Base-by-base conservation (phyloP, 495 filamentous ascomycete genomes). In the Neurospora sp. region DNA sequence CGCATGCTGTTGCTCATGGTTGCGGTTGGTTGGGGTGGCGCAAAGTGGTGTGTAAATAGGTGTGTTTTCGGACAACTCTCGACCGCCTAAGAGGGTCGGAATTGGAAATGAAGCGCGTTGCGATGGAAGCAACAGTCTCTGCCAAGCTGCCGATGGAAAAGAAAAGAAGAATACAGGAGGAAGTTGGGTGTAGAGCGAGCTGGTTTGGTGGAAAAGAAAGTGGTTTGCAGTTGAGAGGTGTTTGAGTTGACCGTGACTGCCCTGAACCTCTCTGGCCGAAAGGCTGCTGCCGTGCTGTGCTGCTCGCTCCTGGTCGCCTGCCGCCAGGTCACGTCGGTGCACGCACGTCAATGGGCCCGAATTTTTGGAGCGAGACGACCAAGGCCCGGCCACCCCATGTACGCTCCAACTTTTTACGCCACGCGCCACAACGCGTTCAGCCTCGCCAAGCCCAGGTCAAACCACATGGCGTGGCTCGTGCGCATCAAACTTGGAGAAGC, bases 1-100 rank as follows among this genome's bases (percentile, higher is more conserved):
- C 88, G 88, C 83, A 91, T 79, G 35, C 76, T 78, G 70, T 75
- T 86, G 82, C 89, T 92, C 91, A 94, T 95, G 37, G 77, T 87
- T 79, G 72, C 73, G 44, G 72, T 39, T 16, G 22, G 69, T 66
- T 38, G 22, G 14, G 27, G 53, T 66, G 53, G 40, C 69, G 69
- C 14, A 40, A 31, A 31, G 9, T 48, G 37, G 69, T 27, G 40
- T 22, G 69, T 31, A 4, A 53, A 46, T 41, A 35, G 5, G 39
- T 70, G 20, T 46, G n/a, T 66, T 66, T 35, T 18, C 27, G 53
- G 53, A 35, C 14, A 31, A 66, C 27, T 16, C 27, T 18, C 27
- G 53, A 35, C 27, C 53, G 53, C 53, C 53, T 66, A 35, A 18
- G 27, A 66, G 53, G 27, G 53, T 66, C 53, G 53, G 14, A 9